A percentile compares a stretch with the other conserved stretches of the same genome.
These are phyloP conservation scores for Babesia ovata DNA, from an alignment of 169 alveolate genomes.

Conservation along the genomic window DNA sequence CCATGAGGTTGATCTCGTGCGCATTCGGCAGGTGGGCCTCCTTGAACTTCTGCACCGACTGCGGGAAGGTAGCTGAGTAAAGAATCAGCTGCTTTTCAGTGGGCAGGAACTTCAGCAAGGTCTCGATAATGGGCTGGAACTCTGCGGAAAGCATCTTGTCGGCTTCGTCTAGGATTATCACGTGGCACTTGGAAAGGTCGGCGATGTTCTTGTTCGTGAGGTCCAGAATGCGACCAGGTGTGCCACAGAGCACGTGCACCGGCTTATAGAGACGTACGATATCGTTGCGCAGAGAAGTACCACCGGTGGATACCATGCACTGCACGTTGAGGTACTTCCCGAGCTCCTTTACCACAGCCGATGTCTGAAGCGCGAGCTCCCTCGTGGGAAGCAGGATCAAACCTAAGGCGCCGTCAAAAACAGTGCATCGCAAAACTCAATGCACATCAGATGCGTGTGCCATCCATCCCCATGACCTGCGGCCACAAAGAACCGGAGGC, in stretches of 20 bases:
- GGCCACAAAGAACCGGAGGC: too few relatives aligned
- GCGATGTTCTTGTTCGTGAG: slow-evolving; percentile 94
- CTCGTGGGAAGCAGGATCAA: slow-evolving; percentile 95
- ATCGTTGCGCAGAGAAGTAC: slow-evolving; percentile 96
- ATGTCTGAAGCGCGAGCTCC: slow-evolving; percentile 95
- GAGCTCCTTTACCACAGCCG: slow-evolving; percentile 93
- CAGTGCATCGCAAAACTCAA: too few relatives aligned
- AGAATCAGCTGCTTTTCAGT: slow-evolving; percentile 91
- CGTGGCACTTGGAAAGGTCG: slow-evolving; percentile 87
- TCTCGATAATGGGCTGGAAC: slow-evolving; percentile 94
- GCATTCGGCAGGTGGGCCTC: slow-evolving; percentile 94
- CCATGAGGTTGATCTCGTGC: slow-evolving; percentile 96
- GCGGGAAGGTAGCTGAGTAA: slow-evolving; percentile 99
- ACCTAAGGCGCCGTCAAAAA: slow-evolving; percentile 66
- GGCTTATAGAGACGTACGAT: slow-evolving; percentile 92
- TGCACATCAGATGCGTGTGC: too few relatives aligned
- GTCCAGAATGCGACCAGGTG: slow-evolving; percentile 98
- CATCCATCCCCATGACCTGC: too few relatives aligned
- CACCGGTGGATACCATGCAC: slow-evolving; percentile 99
- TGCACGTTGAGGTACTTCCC: slow-evolving; percentile 96
- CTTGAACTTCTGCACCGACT: slow-evolving; percentile 93
- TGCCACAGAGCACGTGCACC: slow-evolving; percentile 98
- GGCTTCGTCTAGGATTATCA: slow-evolving; percentile 97
- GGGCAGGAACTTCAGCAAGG: slow-evolving; percentile 92
- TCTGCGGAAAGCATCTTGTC: slow-evolving; percentile 97